phyloP scores from a whole-genome alignment of 2,329 filamentous ascomycete genomes.

The Macrophomina tecta region DNA sequence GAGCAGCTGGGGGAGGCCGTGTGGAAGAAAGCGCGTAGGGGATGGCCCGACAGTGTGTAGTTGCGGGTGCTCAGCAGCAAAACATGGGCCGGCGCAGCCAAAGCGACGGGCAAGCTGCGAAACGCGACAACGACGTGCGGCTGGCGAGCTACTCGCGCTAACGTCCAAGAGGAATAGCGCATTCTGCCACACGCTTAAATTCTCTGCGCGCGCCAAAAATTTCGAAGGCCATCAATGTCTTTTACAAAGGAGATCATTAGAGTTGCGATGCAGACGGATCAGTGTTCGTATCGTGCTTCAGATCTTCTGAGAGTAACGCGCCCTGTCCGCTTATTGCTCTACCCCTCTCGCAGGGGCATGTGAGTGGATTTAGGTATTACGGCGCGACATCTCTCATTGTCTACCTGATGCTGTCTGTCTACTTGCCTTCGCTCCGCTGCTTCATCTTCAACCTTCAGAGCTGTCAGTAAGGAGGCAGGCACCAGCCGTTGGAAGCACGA shows the following conservation, averaged over 20 bases:
- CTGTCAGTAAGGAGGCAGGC: conserved; percentile 29
- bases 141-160: conserved; percentile 18
- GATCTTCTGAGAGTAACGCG: conserved; percentile 85
- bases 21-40: conserved; percentile 16
- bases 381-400: conserved; percentile 47
- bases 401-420: conserved; percentile 12
- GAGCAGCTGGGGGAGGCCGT: conserved; percentile 1
- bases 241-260: conserved; percentile 86
- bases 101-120: conserved; percentile 12
- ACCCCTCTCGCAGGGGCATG: conserved; percentile 55
- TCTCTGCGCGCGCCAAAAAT: conserved; percentile 18
- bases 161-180: conserved; percentile 1
- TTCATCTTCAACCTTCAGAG: conserved; percentile 73
- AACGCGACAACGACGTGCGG: conserved; percentile 16
- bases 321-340: conserved; percentile 61
- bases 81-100: conserved; percentile 23
- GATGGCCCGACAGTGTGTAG: conserved; percentile 13
- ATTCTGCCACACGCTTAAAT: conserved; percentile 1
- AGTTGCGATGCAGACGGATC: conserved; percentile 95
- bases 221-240: conserved; percentile 66
- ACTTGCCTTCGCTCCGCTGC: conserved; percentile 64
- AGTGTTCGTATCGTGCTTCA: conserved; percentile 99
- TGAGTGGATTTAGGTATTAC: conserved; percentile 47
- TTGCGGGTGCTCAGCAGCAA: conserved; percentile 22
- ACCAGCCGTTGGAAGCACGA: background rate